phyloP scores from a whole-genome alignment of 108 stramenopile genomes.

The Skeletonema marinoi region DNA sequence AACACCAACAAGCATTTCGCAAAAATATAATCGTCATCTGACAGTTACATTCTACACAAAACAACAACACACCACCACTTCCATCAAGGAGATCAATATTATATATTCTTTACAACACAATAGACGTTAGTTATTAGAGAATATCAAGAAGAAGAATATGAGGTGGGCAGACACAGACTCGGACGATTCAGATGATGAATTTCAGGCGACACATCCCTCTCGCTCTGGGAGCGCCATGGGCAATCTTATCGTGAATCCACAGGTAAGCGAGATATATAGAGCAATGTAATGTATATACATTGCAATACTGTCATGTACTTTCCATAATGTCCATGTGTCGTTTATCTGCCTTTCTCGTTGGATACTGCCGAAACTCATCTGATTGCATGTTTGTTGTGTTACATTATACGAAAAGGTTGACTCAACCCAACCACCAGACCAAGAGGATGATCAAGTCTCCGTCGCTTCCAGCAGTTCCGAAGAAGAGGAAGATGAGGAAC shows the following conservation, averaged over 20 bases:
- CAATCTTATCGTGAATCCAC: not conserved
- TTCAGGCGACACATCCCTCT: constrained; percentile 37
- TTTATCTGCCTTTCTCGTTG: no score
- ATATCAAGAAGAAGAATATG: constrained; percentile 15
- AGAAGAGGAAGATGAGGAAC: constrained; percentile 30
- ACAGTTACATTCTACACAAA: not conserved
- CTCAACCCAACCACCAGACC: constrained; percentile 7
- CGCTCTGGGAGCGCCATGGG: constrained; percentile 5
- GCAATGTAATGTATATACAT: not conserved
- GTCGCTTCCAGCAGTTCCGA: constrained; percentile 18
- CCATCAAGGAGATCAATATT: not conserved
- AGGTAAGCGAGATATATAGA: not conserved
- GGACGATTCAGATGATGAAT: constrained; percentile 53
- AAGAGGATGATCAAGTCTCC: constrained; percentile 12
- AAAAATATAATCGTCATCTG: no score
- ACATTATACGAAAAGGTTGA: not conserved
- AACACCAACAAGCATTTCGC: no score
- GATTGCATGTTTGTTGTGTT: not conserved
- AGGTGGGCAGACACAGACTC: constrained; percentile 55
- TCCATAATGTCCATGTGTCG: no score
- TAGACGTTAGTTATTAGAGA: not conserved
- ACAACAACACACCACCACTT: not conserved
- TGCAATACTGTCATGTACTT: not conserved
- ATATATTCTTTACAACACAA: not conserved
- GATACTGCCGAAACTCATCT: not conserved